These are phyloP conservation scores for Ustilago crameri DNA, from an alignment of 1,284 basidiomycete species.

Conservation along the genomic window DNA sequence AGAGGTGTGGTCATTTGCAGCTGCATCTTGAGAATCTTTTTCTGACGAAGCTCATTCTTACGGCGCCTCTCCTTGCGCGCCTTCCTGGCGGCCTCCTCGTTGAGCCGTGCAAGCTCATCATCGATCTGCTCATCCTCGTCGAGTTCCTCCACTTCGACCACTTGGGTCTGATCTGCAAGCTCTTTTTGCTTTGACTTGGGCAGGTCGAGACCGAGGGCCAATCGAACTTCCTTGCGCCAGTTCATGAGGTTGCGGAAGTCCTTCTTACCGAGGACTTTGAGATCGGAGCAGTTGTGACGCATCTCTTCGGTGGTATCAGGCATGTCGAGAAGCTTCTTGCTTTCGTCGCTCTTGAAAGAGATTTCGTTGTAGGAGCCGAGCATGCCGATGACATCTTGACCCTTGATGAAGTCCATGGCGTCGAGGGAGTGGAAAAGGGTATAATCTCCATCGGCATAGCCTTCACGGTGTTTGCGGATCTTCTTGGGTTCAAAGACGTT, in stretches of 20 bases:
- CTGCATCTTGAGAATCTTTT: slow-evolving; percentile 93
- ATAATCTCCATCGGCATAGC: slow-evolving; percentile 95
- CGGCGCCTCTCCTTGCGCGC: slow-evolving; percentile 83
- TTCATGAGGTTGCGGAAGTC: slow-evolving; percentile 94
- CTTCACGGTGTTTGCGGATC: slow-evolving; percentile 89
- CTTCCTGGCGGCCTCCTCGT: slow-evolving; percentile 80
- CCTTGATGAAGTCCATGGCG: slow-evolving; percentile 80
- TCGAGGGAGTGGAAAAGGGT: slow-evolving; percentile 83
- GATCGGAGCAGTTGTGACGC: slow-evolving; percentile 83
- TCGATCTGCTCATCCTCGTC: slow-evolving; percentile 74
- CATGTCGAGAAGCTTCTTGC: slow-evolving; percentile 78
- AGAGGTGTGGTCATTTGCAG: slow-evolving; percentile 95
- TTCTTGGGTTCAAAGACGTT: slow-evolving; percentile 99
- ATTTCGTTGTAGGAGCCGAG: slow-evolving; percentile 88
- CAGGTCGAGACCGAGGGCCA: slow-evolving; percentile 73
- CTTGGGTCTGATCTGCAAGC: slow-evolving; percentile 46
- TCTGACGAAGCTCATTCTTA: slow-evolving; percentile 87
- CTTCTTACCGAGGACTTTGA: slow-evolving; percentile 96
- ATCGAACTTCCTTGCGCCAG: slow-evolving; percentile 79
- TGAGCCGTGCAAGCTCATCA: slow-evolving; percentile 81
- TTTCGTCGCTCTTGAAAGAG: slow-evolving; percentile 76
- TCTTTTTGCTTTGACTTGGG: slow-evolving; percentile 43
- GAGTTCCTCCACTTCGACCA: slow-evolving; percentile 76
- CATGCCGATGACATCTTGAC: slow-evolving; percentile 73
- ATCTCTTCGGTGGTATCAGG: slow-evolving; percentile 76